phyloP scores from a whole-genome alignment of 2,329 filamentous ascomycete genomes.

The Rhynchosporium secalis region DNA sequence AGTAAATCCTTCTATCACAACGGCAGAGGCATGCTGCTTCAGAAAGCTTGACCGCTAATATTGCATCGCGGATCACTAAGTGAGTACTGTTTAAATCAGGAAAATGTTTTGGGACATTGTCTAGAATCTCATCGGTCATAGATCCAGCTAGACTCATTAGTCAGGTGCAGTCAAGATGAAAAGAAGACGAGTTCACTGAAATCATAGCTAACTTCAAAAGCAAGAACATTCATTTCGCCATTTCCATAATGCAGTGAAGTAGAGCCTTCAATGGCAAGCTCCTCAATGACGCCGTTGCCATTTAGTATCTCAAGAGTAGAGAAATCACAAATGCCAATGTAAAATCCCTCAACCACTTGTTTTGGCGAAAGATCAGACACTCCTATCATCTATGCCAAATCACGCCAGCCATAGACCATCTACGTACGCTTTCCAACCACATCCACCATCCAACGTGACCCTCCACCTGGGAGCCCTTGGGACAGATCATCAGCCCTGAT shows the following conservation, averaged over 20 bases:
- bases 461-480: background rate
- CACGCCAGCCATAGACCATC: background rate
- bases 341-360: slow-evolving; percentile 1
- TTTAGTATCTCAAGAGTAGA: slow-evolving; percentile 9
- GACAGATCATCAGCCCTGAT: background rate
- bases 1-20: too few relatives aligned
- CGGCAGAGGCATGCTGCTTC: too few relatives aligned
- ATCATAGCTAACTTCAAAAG: too few relatives aligned
- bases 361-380: background rate
- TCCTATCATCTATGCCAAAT: background rate
- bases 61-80: too few relatives aligned
- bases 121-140: background rate
- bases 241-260: background rate
- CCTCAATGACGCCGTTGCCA: slow-evolving; percentile 13
- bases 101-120: background rate
- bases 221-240: slow-evolving; percentile 9
- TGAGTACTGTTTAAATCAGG: too few relatives aligned
- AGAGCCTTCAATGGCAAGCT: background rate
- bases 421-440: slow-evolving; percentile 26
- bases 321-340: background rate
- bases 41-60: too few relatives aligned
- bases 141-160: too few relatives aligned
- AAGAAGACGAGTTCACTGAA: too few relatives aligned
- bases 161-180: too few relatives aligned
- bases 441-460: slow-evolving; percentile 5